Conservation (phyloP, 2,329 filamentous ascomycete genomes). For the Graphiopsis chlorocephala region DNA sequence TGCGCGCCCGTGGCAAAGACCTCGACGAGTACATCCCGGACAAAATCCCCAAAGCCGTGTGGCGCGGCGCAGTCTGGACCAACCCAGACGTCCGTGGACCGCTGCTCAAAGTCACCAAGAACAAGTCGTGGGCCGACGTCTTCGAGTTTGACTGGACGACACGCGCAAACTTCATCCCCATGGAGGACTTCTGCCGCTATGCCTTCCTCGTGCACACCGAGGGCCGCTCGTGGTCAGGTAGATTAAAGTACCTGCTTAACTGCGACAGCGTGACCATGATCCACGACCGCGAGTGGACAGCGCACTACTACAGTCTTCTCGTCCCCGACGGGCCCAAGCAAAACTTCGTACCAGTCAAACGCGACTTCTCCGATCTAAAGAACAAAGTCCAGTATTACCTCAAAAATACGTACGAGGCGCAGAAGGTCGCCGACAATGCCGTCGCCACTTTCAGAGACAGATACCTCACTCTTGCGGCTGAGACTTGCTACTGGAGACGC, state of each 20-base stretch:
- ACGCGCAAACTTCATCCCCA: slow-evolving; percentile 19
- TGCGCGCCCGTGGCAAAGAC: slow-evolving; percentile 21
- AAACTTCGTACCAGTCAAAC: slow-evolving; percentile 29
- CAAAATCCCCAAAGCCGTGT: slow-evolving; percentile 31
- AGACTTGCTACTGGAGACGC: slow-evolving; percentile 33
- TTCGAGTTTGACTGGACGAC: slow-evolving; percentile 27
- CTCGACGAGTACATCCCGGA: slow-evolving; percentile 25
- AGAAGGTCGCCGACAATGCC: slow-evolving; percentile 29
- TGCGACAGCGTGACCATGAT: slow-evolving; percentile 30
- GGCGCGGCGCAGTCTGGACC: slow-evolving; percentile 33
- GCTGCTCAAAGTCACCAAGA: slow-evolving; percentile 32
- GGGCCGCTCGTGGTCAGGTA: slow-evolving; percentile 29
- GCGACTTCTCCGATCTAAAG: slow-evolving; percentile 30
- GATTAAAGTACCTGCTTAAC: slow-evolving; percentile 31
- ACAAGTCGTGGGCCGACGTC: slow-evolving; percentile 39
- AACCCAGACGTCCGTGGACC: slow-evolving; percentile 28
- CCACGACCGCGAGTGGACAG: slow-evolving; percentile 28
- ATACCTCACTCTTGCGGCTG: slow-evolving; percentile 31
- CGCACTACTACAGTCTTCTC: slow-evolving; percentile 30
- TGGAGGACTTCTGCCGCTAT: slow-evolving; percentile 30
- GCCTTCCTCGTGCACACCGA: slow-evolving; percentile 31
- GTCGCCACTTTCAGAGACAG: slow-evolving; percentile 28
- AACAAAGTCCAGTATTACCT: slow-evolving; percentile 14
- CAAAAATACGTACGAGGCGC: slow-evolving; percentile 14
- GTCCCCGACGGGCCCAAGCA: slow-evolving; percentile 25